Evolutionary conservation across 257 asterid genomes (phyloP).

Genomic region (Asclepias syriaca): DNA sequence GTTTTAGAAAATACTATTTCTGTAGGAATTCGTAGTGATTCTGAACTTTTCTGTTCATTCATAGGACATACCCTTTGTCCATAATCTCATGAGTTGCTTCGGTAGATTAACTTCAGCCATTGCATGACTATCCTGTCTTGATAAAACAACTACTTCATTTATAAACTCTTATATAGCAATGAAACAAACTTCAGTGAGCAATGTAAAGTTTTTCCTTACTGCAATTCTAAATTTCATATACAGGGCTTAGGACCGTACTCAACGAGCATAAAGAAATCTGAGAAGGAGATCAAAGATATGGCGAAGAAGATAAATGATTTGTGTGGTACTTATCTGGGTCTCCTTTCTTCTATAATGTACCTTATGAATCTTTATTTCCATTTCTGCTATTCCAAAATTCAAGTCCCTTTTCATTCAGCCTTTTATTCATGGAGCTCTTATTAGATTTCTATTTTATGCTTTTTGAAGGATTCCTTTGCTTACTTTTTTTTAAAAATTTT

Average conservation of each 20-base stretch:
- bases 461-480: not conserved
- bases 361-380: not conserved
- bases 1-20: not conserved
- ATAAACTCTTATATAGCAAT: not conserved
- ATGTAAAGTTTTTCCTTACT: not conserved
- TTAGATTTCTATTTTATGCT: not conserved
- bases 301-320: constrained; percentile 84
- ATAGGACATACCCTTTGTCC: not conserved
- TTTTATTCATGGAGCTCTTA: not conserved
- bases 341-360: not conserved
- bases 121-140: not conserved
- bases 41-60: not conserved
- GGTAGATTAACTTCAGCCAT: not conserved
- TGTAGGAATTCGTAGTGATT: not conserved
- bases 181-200: not conserved
- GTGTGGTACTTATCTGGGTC: constrained; percentile 49
- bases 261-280: constrained; percentile 68
- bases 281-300: constrained; percentile 91
- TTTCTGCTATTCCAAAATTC: not conserved
- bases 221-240: constrained; percentile 10
- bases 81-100: not conserved
- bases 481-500: too few species aligned
- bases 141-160: not conserved
- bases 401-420: not conserved
- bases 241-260: constrained; percentile 95